These are phyloP conservation scores for Allantophomopsis lycopodina DNA, from an alignment of 2,329 filamentous ascomycete species.

Conservation along the genomic window DNA sequence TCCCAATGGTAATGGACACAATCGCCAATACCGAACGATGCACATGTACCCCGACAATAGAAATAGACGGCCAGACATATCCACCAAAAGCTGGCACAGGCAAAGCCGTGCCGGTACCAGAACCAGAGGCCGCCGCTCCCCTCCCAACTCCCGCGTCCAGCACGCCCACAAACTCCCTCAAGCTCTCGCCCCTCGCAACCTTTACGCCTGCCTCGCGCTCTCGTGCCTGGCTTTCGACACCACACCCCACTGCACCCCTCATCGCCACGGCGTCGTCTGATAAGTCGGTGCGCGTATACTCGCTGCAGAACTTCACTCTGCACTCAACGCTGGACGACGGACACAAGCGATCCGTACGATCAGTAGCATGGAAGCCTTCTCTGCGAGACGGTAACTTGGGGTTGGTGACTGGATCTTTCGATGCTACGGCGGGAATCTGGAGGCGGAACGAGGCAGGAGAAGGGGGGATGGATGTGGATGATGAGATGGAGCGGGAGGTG, in stretches of 20 bases:
- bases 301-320: slow-evolving; percentile 64
- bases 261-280: slow-evolving; percentile 79
- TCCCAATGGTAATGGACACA: slow-evolving; percentile 35
- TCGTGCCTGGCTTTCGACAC: slow-evolving; percentile 74
- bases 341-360: slow-evolving; percentile 81
- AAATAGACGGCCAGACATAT: slow-evolving; percentile 34
- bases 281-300: slow-evolving; percentile 83
- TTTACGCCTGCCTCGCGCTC: slow-evolving; percentile 45
- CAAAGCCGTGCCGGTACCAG: too few species aligned
- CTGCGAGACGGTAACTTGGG: slow-evolving; percentile 50
- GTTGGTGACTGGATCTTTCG: slow-evolving; percentile 85
- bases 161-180: background rate
- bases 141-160: too few species aligned
- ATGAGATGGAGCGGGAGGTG: slow-evolving; percentile 26
- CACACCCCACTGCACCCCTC: slow-evolving; percentile 78
- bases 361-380: slow-evolving; percentile 75
- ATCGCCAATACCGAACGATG: slow-evolving; percentile 38
- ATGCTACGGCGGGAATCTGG: slow-evolving; percentile 82
- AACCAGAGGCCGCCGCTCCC: too few species aligned
- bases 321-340: slow-evolving; percentile 74
- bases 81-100: slow-evolving; percentile 29
- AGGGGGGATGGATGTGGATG: slow-evolving; percentile 5
- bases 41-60: slow-evolving; percentile 33
- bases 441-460: slow-evolving; percentile 38
- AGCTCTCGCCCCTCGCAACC: slow-evolving; percentile 30